Evolutionary conservation across 176 grass and related monocot species (phyloP), one percentile per base, ranked within the genome.

Genomic region (Olyra latifolia): DNA sequence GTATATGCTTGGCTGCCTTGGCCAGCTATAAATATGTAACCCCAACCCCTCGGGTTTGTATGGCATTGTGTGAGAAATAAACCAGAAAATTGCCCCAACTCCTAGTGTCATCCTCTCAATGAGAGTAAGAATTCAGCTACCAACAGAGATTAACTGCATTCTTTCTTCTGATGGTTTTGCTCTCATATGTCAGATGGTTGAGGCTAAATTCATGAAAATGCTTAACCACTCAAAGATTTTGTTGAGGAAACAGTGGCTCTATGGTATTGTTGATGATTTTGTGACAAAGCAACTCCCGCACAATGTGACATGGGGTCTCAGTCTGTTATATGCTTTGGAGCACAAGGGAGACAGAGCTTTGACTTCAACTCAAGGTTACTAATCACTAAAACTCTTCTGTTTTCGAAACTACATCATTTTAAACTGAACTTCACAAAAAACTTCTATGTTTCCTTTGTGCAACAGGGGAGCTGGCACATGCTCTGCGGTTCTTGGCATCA

Each of bases 231-330:
- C 92, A 42, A 86, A 93, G 78, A 63, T 95, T 68, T 88, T 95
- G 24, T 85, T 95, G 88, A 98, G 83, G 73, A 98, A 93, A 48
- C 93, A 95, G 43, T 98, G 92, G 86, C 80, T 98, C 60, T 98
- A 98, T 86, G 96, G 96, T 83, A 95, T 98, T 83, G 81, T 98
- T 65, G 90, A 98, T 95, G 92, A 98, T 72, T 98, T 98, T 83
- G 90, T 95, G 38, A 98, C 96, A 69, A 98, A 98, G 82, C 96
- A 98, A 85, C 90, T 98, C 58, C 96, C 96, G 14, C 90, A 98
- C 84, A 98, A 98, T 86, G 96, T 98, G 79, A 98, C 96, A 64
- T 98, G 96, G 96, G 92, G 91, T 69, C 78, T 98, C 23, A 98
- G 96, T 89, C 76, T 98, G 79, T 89, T 98, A 50, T 98, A 98